Evolutionary conservation across 1,139 yeast species (phyloP).

Genomic region (Pichia sp.): DNA sequence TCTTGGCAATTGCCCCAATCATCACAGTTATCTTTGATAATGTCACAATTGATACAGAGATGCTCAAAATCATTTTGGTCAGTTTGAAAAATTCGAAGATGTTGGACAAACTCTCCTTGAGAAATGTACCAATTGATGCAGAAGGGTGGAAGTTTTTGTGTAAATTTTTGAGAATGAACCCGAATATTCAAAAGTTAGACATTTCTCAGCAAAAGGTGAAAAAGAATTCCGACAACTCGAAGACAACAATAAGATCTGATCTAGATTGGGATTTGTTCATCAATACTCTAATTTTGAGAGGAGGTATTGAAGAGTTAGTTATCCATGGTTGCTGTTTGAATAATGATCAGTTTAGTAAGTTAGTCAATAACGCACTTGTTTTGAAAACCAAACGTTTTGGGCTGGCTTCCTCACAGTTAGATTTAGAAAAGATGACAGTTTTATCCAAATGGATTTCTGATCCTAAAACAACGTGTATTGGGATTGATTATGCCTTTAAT

Average conservation of each 20-base stretch:
- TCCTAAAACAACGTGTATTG: constrained; percentile 52
- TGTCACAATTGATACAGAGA: constrained; percentile 69
- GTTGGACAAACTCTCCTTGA: constrained; percentile 63
- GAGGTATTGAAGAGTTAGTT: constrained; percentile 77
- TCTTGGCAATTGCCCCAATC: constrained; percentile 76
- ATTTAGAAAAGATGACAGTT: constrained; percentile 43
- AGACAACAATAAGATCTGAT: constrained; percentile 41
- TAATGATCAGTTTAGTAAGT: constrained; percentile 39
- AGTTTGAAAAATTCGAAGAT: constrained; percentile 50
- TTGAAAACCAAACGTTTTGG: constrained; percentile 64
- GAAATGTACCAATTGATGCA: constrained; percentile 69
- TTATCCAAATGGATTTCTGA: constrained; percentile 57
- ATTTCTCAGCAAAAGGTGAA: constrained; percentile 60
- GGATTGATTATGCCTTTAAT: constrained; percentile 81
- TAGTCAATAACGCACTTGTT: constrained; percentile 46
- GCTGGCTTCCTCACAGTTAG: constrained; percentile 63
- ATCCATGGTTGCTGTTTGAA: constrained; percentile 71
- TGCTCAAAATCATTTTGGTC: constrained; percentile 62
- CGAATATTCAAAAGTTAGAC: constrained; percentile 58
- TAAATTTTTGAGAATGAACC: constrained; percentile 55
- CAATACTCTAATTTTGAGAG: constrained; percentile 46
- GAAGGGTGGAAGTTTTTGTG: constrained; percentile 72
- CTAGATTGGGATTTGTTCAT: constrained; percentile 75
- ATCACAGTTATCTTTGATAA: constrained; percentile 75
- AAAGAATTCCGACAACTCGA: constrained; percentile 30